Percentiles rank a stretch among this genome's conserved stretches.
Evolutionary conservation across 805 yeast genomes (phyloP).

Genomic region (Candida glaebosa): DNA sequence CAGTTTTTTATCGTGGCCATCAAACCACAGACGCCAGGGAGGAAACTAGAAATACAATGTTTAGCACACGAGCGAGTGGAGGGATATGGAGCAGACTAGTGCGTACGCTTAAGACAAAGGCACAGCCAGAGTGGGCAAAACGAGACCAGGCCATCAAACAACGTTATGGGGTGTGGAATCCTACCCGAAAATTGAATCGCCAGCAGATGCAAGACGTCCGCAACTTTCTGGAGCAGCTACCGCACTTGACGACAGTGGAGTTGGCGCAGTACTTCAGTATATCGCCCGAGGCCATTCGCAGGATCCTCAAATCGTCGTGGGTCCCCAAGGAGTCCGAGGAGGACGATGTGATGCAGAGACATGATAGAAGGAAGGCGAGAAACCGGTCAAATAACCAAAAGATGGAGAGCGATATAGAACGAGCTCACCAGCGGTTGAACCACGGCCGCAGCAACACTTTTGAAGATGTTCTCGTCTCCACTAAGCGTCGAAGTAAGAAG

Average conservation of each 20-base stretch:
- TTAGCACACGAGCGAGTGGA: no score
- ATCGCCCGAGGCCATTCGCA: constrained; percentile 78
- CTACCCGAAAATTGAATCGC: constrained; percentile 62
- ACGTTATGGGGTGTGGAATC: constrained; percentile 68
- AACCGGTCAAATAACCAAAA: constrained; percentile 11
- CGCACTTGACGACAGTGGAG: constrained; percentile 56
- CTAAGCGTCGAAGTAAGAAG: no score
- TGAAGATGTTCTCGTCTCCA: neutral
- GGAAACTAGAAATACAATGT: no score
- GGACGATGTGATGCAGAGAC: constrained; percentile 44
- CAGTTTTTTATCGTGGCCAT: no score
- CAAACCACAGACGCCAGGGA: no score
- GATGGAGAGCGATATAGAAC: constrained; percentile 8
- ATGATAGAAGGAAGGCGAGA: constrained; percentile 32
- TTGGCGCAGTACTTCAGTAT: constrained; percentile 63
- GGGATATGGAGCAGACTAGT: no score
- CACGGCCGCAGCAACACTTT: constrained; percentile 5
- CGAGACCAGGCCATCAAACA: constrained; percentile 61
- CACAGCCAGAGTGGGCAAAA: constrained; percentile 61
- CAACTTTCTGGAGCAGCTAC: constrained; percentile 50
- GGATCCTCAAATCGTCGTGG: constrained; percentile 79
- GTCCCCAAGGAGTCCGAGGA: constrained; percentile 57
- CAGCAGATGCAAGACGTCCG: constrained; percentile 66
- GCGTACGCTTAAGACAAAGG: no score
- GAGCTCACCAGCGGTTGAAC: constrained; percentile 7